A percentile compares a stretch with the other conserved stretches of the same genome.
Conservation (phyloP, 441 rosid species). For the Brassica hybrid region DNA sequence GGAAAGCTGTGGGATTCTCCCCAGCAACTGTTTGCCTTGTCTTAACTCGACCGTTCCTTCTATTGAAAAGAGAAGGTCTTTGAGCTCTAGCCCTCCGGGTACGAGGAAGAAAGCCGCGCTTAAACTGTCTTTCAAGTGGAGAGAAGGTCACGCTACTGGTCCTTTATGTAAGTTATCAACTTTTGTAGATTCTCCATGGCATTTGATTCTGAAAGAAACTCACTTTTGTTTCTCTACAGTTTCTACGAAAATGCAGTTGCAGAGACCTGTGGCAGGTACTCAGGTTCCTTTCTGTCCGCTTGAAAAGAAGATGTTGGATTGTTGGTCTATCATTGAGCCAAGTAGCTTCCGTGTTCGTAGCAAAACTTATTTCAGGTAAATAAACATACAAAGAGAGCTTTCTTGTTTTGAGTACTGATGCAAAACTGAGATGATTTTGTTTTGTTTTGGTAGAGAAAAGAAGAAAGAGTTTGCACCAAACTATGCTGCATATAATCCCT, state of each 20-base stretch:
- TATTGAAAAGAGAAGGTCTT: conserved; percentile 56
- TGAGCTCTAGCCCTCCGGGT: conserved; percentile 50
- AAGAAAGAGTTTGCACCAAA: conserved; percentile 82
- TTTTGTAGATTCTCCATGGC: neutral
- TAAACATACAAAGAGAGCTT: conserved; percentile 8
- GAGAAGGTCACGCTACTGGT: conserved; percentile 58
- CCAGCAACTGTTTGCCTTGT: conserved; percentile 63
- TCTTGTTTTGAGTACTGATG: conserved; percentile 8
- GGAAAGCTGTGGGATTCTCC: conserved; percentile 52
- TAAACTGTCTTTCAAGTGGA: conserved; percentile 66
- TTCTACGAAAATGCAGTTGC: conserved; percentile 62
- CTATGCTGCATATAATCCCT: conserved; percentile 75
- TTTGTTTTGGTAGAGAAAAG: conserved; percentile 65
- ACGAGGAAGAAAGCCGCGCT: conserved; percentile 56
- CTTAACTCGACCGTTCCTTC: conserved; percentile 54
- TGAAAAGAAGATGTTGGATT: conserved; percentile 69
- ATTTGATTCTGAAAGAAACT: conserved; percentile 10
- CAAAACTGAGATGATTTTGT: neutral
- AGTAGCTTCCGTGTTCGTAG: conserved; percentile 76
- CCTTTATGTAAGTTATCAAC: conserved; percentile 49
- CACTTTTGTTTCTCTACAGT: conserved; percentile 43
- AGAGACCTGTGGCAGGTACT: conserved; percentile 79
- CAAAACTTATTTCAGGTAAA: conserved; percentile 52
- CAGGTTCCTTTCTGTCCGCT: conserved; percentile 63
- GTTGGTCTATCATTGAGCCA: conserved; percentile 82